A percentile compares a stretch with the other conserved stretches of the same genome.
Evolutionary conservation across 164 flowering plant genomes (phyloP).

Genomic region (Macadamia integrifolia): DNA sequence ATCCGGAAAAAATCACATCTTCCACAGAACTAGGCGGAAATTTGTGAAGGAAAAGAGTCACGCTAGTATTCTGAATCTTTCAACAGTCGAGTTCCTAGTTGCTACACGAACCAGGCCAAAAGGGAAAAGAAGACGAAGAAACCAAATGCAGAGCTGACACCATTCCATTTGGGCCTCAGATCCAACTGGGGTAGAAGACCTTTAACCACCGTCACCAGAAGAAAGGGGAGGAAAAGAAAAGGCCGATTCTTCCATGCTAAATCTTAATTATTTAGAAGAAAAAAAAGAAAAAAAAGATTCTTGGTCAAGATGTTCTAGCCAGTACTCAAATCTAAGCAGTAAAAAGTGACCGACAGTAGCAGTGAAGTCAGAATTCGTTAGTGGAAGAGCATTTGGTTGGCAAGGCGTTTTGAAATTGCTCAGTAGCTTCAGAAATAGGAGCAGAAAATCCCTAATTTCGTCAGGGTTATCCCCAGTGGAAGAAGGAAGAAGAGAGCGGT

Average conservation of each 20-base stretch:
- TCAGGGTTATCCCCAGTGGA: no score
- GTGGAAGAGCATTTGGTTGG: no score
- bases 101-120: not conserved
- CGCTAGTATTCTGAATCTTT: not conserved
- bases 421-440: no score
- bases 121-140: not conserved
- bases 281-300: no score
- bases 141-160: constrained; percentile 3
- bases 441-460: no score
- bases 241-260: not conserved
- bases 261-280: not conserved
- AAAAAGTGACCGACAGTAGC: no score
- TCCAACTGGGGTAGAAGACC: not conserved
- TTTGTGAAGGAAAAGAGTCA: no score
- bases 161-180: not conserved
- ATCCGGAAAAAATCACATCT: no score
- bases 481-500: not conserved
- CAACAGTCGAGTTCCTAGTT: not conserved
- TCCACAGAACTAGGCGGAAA: no score
- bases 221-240: not conserved
- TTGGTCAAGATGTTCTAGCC: not conserved
- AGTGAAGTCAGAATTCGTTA: no score
- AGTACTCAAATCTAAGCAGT: constrained; percentile 5
- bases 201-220: not conserved
- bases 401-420: no score